Evolutionary conservation across 2,329 filamentous ascomycete species (phyloP), one percentile per base, ranked within the genome.

Genomic region (Neonectria coccinea): DNA sequence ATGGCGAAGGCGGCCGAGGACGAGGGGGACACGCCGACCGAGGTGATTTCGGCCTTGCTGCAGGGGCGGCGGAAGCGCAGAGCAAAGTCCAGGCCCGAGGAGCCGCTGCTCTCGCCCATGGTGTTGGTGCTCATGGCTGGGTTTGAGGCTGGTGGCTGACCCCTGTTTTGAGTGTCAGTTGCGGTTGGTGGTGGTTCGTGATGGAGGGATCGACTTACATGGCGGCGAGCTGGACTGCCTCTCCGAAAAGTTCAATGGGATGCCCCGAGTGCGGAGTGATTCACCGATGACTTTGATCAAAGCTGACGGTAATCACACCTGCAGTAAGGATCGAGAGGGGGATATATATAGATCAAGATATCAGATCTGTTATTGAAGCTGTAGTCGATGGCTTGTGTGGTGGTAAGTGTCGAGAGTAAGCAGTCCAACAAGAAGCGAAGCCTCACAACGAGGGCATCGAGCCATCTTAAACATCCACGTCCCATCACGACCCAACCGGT

Each of bases 21-120:
- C 18, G 66, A 61, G 4, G 71, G 67, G 2, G 76, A 75, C 52
- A 79, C 70, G 53, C 75, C 76, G 20, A 79, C 74, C 1, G 72
- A 71, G 56, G 68, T 70, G 65, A 79, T 78, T 59, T 79, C 78
- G 11, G 71, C 67, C 50, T 70, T 75, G 65, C 75, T 73, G 53
- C 71, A 72, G 18, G 64, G 44, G 16, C 76, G 73, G 31, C 71
- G 68, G 62, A 73, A 76, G 52, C 75, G 76, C 2, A 72, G 71
- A 20, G 62, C 55, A 39, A 79, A 70, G 16, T 59, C 62, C 51
- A 77, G 64, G 10, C 36, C 45, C 2, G 66, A 52, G 14, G 66
- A 45, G 41, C 16, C n/a, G n/a, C 9, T 20, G 29, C 47, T 25
- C 8, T 29, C 62, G 20, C 42, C 36, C 2, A 20, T 16, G 2